phyloP scores from a whole-genome alignment of 768 basidiomycete genomes.

The Hydnomerulius pinastri region DNA sequence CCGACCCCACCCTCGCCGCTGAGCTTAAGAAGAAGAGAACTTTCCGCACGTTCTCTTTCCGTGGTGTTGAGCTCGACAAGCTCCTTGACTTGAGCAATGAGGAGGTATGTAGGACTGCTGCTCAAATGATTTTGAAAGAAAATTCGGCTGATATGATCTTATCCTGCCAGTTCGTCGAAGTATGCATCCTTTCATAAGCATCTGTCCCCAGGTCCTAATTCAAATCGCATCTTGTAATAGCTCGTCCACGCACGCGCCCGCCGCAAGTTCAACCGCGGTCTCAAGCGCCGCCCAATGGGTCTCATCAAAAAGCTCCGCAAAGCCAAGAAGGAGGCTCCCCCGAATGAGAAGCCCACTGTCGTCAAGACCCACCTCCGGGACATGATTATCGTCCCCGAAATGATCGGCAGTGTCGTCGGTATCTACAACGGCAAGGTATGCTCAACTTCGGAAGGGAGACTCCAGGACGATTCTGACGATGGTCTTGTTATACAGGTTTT shows the following conservation, averaged over 20 bases:
- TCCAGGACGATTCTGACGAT: not conserved
- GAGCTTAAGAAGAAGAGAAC: constrained; percentile 99
- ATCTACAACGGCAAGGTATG: constrained; percentile 97
- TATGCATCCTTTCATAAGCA: constrained; percentile 39
- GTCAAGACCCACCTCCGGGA: constrained; percentile 99
- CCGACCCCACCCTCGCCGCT: constrained; percentile 91
- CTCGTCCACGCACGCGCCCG: constrained; percentile 99
- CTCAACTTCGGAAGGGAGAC: constrained; percentile 4
- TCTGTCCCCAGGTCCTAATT: constrained; percentile 3
- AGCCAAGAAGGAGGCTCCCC: constrained; percentile 98
- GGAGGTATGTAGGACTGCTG: constrained; percentile 58
- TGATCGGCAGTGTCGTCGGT: constrained; percentile 98
- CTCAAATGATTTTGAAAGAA: not conserved
- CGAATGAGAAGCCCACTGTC: constrained; percentile 97
- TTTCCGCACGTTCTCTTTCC: constrained; percentile 98
- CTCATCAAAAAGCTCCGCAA: constrained; percentile 99
- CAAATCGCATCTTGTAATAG: constrained; percentile 38
- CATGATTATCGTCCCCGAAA: constrained; percentile 99
- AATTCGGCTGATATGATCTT: not conserved
- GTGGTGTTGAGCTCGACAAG: constrained; percentile 97
- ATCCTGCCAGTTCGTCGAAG: constrained; percentile 71
- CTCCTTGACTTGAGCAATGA: constrained; percentile 96
- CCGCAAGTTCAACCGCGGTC: constrained; percentile 97
- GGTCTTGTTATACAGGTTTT: constrained; percentile 56
- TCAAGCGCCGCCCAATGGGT: constrained; percentile 98